phyloP scores from a whole-genome alignment of 805 yeast genomes.

The Naumovozyma castellii region DNA sequence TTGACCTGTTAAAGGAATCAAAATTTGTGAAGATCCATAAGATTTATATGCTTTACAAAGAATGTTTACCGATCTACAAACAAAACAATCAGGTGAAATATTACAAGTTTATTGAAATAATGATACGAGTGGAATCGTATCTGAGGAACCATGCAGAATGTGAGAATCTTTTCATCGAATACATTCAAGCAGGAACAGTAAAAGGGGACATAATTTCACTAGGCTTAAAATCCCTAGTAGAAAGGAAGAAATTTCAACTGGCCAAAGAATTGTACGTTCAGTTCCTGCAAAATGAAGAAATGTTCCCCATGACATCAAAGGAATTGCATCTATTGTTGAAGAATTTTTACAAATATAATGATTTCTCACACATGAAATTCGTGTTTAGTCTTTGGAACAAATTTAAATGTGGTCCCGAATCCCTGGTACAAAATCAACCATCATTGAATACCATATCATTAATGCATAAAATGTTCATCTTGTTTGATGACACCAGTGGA shows the following conservation, averaged over 20 bases:
- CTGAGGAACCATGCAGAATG: slow-evolving; percentile 16
- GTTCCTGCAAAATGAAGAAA: slow-evolving; percentile 22
- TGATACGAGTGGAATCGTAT: slow-evolving; percentile 13
- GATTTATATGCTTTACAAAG: no score
- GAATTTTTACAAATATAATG: slow-evolving; percentile 11
- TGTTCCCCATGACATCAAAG: slow-evolving; percentile 16
- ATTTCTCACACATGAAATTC: slow-evolving; percentile 13
- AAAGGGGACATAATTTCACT: slow-evolving; percentile 14
- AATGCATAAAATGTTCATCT: slow-evolving; percentile 16
- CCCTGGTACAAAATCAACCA: slow-evolving; percentile 5
- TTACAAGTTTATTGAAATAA: slow-evolving; percentile 8
- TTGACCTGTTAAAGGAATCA: no score
- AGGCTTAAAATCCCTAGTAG: slow-evolving; percentile 23
- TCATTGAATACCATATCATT: slow-evolving; percentile 9
- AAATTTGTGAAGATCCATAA: no score
- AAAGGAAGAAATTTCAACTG: slow-evolving; percentile 20
- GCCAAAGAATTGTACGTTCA: slow-evolving; percentile 27
- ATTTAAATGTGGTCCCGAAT: slow-evolving; percentile 6
- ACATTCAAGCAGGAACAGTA: slow-evolving; percentile 17
- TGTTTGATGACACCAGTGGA: slow-evolving; percentile 6
- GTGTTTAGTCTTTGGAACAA: slow-evolving; percentile 21
- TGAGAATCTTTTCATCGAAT: slow-evolving; percentile 23
- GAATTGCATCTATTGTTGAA: slow-evolving; percentile 15
- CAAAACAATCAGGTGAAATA: not conserved
- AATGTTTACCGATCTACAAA: no score